Base-by-base conservation (phyloP, 345 rosid genomes). In the Arabis hirsuta region DNA sequence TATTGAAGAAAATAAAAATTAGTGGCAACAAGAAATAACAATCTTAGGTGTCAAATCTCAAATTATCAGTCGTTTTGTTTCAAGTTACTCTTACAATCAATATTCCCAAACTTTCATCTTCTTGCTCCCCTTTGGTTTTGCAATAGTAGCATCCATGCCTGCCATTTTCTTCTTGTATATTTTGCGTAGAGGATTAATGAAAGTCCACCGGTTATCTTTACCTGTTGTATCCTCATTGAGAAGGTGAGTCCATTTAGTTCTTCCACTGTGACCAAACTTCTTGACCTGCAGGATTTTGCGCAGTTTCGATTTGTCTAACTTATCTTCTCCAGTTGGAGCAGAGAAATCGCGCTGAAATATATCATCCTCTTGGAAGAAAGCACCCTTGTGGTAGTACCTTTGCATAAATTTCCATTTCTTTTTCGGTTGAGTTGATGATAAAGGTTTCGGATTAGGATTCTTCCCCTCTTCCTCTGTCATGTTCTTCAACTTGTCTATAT, bases 171-270 rank as follows among this genome's bases (percentile, higher is more conserved):
- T 81, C 19, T 86, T 83, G 78, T 86, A 83, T 75, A 83, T 88
- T 2, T 84, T 80, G 12, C 90, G 84, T 67, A 89, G 85, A 43
- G 86, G 83, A 73, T 76, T 90, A 38, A 81, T 87, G 55, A 56
- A 80, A 10, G 85, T 82, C 90, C 90, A 87, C 60, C 10, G 19
- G 47, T 39, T 27, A 39, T 16, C 39, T 38, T 38, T 12, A 29
- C 31, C 31, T 29, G 67, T 62, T 62, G 67, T 62, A 62, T 62
- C 88, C 75, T 86, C 90, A 41, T 77, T 81, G 70, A 83, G 84
- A 73, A 88, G 88, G 78, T 85, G 93, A 3, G 93, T 88, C 93
- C 93, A 84, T 72, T 86, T 88, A 32, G 88, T 82, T 72, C 90
- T 76, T 62, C 90, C 90, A 44, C 88, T 88, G 12, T 86, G 84